Conservation (phyloP, 768 basidiomycete genomes). For the Xerocomellus intermedius region DNA sequence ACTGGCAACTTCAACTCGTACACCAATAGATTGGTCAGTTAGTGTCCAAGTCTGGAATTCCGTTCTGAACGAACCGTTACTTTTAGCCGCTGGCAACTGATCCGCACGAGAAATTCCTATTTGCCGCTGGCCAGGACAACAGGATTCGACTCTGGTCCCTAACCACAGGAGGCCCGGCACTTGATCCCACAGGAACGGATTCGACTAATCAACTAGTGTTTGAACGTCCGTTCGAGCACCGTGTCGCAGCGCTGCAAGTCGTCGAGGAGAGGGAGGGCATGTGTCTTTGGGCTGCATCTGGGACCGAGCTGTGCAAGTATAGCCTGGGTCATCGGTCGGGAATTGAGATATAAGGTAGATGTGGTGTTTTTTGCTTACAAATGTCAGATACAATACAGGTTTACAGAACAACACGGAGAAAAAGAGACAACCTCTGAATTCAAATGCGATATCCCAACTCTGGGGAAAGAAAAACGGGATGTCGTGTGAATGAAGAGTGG, state of each 20-base stretch:
- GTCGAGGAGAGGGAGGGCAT: conserved; percentile 39
- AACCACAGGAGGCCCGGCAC: conserved; percentile 42
- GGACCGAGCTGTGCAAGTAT: conserved; percentile 46
- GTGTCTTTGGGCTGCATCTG: conserved; percentile 54
- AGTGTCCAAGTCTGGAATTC: not conserved
- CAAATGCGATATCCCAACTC: not conserved
- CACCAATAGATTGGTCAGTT: conserved; percentile 49
- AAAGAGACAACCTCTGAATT: not conserved
- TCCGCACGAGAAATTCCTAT: conserved; percentile 54
- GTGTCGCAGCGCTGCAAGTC: conserved; percentile 50
- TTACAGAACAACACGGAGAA: conserved; percentile 10
- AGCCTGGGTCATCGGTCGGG: conserved; percentile 43
- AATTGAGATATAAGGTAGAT: not conserved
- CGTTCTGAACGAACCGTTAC: conserved; percentile 2
- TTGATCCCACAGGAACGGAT: conserved; percentile 13
- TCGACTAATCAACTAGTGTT: conserved; percentile 27
- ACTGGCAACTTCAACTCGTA: conserved; percentile 59
- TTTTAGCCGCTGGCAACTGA: conserved; percentile 62
- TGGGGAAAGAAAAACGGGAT: not conserved
- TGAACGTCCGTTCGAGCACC: conserved; percentile 35
- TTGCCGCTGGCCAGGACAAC: conserved; percentile 67
- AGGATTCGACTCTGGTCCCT: conserved; percentile 71
- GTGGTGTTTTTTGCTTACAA: not conserved
- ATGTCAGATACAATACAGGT: conserved; percentile 4
- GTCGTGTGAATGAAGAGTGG: not conserved